Conservation (phyloP, 2,329 filamentous ascomycete genomes). For the Domatiomyces catenatus region DNA sequence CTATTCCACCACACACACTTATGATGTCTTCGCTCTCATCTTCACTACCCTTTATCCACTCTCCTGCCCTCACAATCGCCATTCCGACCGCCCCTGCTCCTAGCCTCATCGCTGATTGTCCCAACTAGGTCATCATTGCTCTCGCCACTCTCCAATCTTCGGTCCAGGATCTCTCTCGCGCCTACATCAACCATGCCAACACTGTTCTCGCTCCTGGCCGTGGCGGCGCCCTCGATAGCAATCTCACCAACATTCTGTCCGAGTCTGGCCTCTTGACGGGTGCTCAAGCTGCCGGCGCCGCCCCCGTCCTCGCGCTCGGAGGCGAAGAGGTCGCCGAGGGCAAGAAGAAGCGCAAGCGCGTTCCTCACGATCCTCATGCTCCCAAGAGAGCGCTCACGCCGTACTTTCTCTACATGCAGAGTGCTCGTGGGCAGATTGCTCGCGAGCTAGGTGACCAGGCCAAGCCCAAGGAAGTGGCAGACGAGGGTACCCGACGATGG, state of each 20-base stretch:
- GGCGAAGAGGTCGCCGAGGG: constrained; percentile 35
- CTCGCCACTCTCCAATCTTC: constrained; percentile 65
- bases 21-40: background rate
- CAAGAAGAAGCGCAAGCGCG: constrained; percentile 83
- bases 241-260: constrained; percentile 29
- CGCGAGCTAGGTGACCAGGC: constrained; percentile 58
- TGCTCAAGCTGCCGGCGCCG: constrained; percentile 19
- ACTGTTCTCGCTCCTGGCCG: constrained; percentile 54
- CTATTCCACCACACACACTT: background rate
- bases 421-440: constrained; percentile 68
- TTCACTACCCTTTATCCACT: background rate
- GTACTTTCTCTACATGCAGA: constrained; percentile 89
- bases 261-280: constrained; percentile 30
- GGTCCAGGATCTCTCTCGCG: constrained; percentile 62
- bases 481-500: constrained; percentile 79
- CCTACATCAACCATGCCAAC: constrained; percentile 80
- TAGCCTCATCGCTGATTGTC: constrained; percentile 24
- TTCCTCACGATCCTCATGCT: constrained; percentile 75
- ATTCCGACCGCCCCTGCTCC: too few species aligned
- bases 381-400: constrained; percentile 88
- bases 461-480: constrained; percentile 72
- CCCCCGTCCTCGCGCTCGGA: constrained; percentile 13
- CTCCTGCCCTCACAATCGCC: too few species aligned
- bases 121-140: constrained; percentile 53
- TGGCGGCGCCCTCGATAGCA: constrained; percentile 39